Conservation (phyloP, 2,329 filamentous ascomycete genomes). For the Emydomyces testavorans region DNA sequence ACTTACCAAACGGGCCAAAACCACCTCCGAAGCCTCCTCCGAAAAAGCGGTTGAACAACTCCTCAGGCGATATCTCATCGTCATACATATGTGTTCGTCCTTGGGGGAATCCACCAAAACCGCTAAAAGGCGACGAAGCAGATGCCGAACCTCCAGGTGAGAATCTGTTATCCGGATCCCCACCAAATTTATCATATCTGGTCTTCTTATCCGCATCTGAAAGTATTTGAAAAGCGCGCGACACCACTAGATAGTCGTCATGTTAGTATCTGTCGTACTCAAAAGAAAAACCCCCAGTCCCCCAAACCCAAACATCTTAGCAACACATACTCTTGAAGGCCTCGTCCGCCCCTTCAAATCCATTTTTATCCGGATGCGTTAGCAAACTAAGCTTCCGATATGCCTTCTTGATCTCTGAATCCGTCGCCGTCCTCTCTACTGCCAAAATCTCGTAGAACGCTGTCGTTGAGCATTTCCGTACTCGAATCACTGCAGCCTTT, state of each 20-base stretch:
- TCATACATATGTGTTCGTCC: constrained; percentile 59
- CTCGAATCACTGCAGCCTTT: constrained; percentile 79
- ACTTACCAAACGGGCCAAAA: constrained; percentile 56
- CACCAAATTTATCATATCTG: constrained; percentile 78
- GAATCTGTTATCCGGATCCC: constrained; percentile 84
- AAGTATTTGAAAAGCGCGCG: constrained; percentile 81
- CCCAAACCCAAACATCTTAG: background rate
- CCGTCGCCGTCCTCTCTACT: constrained; percentile 55
- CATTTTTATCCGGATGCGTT: constrained; percentile 98
- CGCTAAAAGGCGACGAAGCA: constrained; percentile 34
- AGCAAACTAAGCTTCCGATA: constrained; percentile 89
- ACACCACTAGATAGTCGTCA: constrained; percentile 53
- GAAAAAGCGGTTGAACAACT: constrained; percentile 95
- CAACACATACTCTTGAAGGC: constrained; percentile 70
- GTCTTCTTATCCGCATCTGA: constrained; percentile 88
- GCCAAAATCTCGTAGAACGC: constrained; percentile 93
- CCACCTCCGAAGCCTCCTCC: constrained; percentile 37
- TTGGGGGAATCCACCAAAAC: constrained; percentile 41
- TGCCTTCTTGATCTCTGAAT: constrained; percentile 90
- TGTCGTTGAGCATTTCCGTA: constrained; percentile 70
- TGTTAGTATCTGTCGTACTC: constrained; percentile 8
- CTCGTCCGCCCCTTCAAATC: constrained; percentile 87
- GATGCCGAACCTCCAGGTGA: constrained; percentile 37
- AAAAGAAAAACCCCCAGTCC: background rate
- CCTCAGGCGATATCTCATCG: constrained; percentile 88